Evolutionary conservation across 306 rosid genomes (phyloP).

Genomic region (Cyclanthera cordifolia): DNA sequence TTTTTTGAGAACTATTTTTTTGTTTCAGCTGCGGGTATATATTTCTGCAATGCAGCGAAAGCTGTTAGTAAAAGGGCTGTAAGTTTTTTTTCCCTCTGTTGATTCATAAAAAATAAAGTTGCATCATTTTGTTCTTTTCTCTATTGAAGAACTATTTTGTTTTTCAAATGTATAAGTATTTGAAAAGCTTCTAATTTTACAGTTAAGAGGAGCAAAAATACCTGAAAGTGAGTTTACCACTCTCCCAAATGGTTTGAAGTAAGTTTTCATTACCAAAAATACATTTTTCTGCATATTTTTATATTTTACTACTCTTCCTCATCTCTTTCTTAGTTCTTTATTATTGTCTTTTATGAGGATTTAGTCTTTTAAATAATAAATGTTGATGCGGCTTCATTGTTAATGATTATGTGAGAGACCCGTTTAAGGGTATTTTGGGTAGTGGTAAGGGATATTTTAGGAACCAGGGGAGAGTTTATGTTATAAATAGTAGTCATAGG

Average conservation of each 20-base stretch:
- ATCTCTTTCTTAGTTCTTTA: background rate
- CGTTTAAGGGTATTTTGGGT: too few species aligned
- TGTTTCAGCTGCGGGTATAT: constrained; percentile 32
- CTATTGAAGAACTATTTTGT: too few species aligned
- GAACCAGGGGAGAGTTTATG: too few species aligned
- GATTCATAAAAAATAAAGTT: background rate
- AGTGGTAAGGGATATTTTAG: too few species aligned
- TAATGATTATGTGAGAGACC: too few species aligned
- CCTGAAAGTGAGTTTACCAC: constrained; percentile 80
- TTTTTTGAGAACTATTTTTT: background rate
- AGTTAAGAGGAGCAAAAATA: constrained; percentile 63
- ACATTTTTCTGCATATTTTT: background rate
- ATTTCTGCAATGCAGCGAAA: constrained; percentile 32
- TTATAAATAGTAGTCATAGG: too few species aligned
- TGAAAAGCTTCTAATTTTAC: constrained; percentile 19
- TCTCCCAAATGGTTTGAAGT: constrained; percentile 86
- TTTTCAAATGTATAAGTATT: background rate
- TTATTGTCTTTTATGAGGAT: background rate
- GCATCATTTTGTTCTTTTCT: background rate
- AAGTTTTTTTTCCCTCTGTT: constrained; percentile 12
- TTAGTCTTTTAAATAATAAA: background rate
- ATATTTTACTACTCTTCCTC: background rate
- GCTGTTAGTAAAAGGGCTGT: constrained; percentile 61
- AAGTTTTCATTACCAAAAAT: constrained; percentile 27
- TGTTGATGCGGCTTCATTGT: too few species aligned